phyloP scores from a whole-genome alignment of 345 rosid species.

The Aquilaria malaccensis region DNA sequence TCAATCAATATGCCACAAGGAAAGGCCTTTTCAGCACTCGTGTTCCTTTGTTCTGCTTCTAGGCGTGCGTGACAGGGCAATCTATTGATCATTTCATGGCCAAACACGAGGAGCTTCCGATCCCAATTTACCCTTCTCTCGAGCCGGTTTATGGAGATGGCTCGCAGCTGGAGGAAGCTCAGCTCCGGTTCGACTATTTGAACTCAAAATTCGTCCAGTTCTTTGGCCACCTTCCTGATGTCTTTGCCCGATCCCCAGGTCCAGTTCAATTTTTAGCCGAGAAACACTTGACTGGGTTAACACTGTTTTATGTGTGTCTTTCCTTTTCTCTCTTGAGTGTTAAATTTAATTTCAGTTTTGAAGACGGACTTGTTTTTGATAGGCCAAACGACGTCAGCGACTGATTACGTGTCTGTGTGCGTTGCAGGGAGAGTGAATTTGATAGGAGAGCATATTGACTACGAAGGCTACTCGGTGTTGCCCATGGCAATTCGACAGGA shows the following conservation, averaged over 20 bases:
- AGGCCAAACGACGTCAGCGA: background rate
- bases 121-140: constrained; percentile 58
- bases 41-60: too few species aligned
- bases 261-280: background rate
- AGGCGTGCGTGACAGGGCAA: too few species aligned
- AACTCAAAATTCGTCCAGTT: constrained; percentile 50
- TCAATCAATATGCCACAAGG: too few species aligned
- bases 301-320: background rate
- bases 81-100: constrained; percentile 32
- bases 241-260: constrained; percentile 95
- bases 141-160: constrained; percentile 69
- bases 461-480: constrained; percentile 94
- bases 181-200: constrained; percentile 56
- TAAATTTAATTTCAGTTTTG: too few species aligned
- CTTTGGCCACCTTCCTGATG: constrained; percentile 62
- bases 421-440: constrained; percentile 86
- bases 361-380: background rate
- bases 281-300: background rate
- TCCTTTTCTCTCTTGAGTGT: background rate
- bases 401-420: background rate
- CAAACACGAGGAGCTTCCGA: constrained; percentile 56
- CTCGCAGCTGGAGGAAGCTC: constrained; percentile 73
- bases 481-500: constrained; percentile 99
- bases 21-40: too few species aligned
- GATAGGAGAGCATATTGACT: constrained; percentile 97